Conservation (phyloP, 805 yeast genomes). For the Scheffersomyces coipomensis region DNA sequence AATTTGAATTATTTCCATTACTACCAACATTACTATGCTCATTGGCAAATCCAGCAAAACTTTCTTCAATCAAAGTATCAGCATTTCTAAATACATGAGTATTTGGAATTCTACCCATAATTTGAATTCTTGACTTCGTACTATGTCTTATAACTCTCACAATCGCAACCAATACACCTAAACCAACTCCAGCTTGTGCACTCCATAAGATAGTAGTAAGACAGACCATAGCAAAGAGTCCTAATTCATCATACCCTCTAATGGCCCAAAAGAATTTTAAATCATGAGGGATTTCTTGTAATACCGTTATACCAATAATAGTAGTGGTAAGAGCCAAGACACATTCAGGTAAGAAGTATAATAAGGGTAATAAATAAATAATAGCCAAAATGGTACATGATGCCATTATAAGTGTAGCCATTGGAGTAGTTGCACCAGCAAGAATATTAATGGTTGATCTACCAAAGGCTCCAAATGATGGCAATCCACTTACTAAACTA, state of each 20-base stretch:
- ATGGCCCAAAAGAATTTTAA: slow-evolving; percentile 30
- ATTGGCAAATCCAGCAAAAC: slow-evolving; percentile 23
- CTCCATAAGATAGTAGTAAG: slow-evolving; percentile 32
- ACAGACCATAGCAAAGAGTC: slow-evolving; percentile 21
- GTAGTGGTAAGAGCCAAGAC: slow-evolving; percentile 35
- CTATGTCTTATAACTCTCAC: slow-evolving; percentile 61
- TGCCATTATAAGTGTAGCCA: slow-evolving; percentile 36
- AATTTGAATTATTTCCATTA: neutral
- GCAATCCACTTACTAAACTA: slow-evolving; percentile 29
- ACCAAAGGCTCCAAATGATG: slow-evolving; percentile 36
- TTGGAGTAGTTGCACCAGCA: slow-evolving; percentile 51
- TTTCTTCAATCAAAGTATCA: slow-evolving; percentile 52
- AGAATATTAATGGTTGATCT: slow-evolving; percentile 29
- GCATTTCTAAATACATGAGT: slow-evolving; percentile 62
- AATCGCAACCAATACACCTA: slow-evolving; percentile 35
- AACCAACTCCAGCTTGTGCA: slow-evolving; percentile 35
- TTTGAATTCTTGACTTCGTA: slow-evolving; percentile 79
- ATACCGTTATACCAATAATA: slow-evolving; percentile 51
- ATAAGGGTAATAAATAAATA: slow-evolving; percentile 20
- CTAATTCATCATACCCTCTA: slow-evolving; percentile 28
- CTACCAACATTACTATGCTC: slow-evolving; percentile 9
- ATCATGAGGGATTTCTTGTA: slow-evolving; percentile 33
- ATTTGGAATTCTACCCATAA: slow-evolving; percentile 56
- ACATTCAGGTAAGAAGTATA: slow-evolving; percentile 28
- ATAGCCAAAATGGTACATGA: slow-evolving; percentile 21